Percentiles rank a stretch among this genome's conserved stretches.
Conservation (phyloP, 345 rosid species). For the Hypericum perforatum region DNA sequence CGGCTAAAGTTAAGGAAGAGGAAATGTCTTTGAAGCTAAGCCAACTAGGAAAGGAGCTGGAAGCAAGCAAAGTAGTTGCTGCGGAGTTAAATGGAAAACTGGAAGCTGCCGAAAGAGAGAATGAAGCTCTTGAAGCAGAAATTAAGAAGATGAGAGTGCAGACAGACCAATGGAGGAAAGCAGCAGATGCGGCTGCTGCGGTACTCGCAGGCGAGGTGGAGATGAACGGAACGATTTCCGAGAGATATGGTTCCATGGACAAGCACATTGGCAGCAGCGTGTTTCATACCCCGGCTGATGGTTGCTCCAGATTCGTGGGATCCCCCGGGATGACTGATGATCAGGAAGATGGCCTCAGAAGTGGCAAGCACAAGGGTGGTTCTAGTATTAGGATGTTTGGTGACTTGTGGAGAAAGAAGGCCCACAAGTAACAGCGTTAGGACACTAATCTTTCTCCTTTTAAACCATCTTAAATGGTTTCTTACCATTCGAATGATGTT, state of each 20-base stretch:
- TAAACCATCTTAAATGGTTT: constrained; percentile 16
- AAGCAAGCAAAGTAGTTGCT: constrained; percentile 39
- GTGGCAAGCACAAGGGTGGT: constrained; percentile 45
- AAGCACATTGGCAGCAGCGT: constrained; percentile 55
- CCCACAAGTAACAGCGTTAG: constrained; percentile 38
- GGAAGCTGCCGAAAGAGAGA: constrained; percentile 43
- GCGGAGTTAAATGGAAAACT: constrained; percentile 40
- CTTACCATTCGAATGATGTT: constrained; percentile 28
- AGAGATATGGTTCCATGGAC: constrained; percentile 64
- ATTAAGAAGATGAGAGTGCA: constrained; percentile 78
- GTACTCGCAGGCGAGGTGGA: constrained; percentile 65
- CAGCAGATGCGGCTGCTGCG: constrained; percentile 90
- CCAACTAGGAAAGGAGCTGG: constrained; percentile 47
- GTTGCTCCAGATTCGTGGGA: constrained; percentile 41
- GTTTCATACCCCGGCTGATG: constrained; percentile 34
- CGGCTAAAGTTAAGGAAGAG: constrained; percentile 39
- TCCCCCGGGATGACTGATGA: constrained; percentile 55
- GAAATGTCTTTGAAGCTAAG: constrained; percentile 35
- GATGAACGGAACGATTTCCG: constrained; percentile 45
- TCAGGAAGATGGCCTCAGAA: constrained; percentile 50
- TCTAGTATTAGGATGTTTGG: constrained; percentile 80
- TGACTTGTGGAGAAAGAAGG: constrained; percentile 77
- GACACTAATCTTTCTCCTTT: neutral
- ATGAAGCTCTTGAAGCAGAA: constrained; percentile 55
- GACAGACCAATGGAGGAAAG: constrained; percentile 95